Evolutionary conservation across 2,329 filamentous ascomycete genomes (phyloP).

Genomic region (Onygenales sp.): DNA sequence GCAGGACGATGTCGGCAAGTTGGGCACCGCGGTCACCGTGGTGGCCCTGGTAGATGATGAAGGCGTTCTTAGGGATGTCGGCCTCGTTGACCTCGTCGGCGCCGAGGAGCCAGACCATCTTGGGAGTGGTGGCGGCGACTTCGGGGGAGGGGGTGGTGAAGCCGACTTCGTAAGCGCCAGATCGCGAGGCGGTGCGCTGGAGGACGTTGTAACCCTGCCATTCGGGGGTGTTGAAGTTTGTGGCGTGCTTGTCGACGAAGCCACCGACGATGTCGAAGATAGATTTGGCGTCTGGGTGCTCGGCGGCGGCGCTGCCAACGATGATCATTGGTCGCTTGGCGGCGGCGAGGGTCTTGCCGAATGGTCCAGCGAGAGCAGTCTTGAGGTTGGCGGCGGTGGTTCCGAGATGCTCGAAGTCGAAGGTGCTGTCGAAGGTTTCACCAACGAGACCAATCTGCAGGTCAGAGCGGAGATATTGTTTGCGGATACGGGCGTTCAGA

Average conservation of each 20-base stretch:
- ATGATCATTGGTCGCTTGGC: slow-evolving; percentile 96
- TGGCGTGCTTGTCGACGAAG: slow-evolving; percentile 88
- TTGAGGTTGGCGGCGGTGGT: slow-evolving; percentile 71
- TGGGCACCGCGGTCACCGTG: slow-evolving; percentile 91
- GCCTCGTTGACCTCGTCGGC: slow-evolving; percentile 80
- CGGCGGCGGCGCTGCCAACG: slow-evolving; percentile 81
- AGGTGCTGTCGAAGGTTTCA: slow-evolving; percentile 85
- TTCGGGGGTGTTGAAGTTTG: slow-evolving; percentile 76
- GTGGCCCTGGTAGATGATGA: slow-evolving; percentile 96
- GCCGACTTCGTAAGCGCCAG: slow-evolving; percentile 89
- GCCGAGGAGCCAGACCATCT: slow-evolving; percentile 93
- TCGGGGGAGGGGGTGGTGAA: slow-evolving; percentile 77
- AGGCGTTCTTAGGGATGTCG: slow-evolving; percentile 90
- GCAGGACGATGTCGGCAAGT: slow-evolving; percentile 86
- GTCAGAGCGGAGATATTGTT: slow-evolving; percentile 94
- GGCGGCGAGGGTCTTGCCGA: slow-evolving; percentile 81
- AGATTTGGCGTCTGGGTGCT: slow-evolving; percentile 82
- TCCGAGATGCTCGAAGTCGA: slow-evolving; percentile 88
- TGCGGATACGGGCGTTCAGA: slow-evolving; percentile 91
- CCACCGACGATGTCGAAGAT: slow-evolving; percentile 84
- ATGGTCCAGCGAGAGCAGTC: slow-evolving; percentile 71
- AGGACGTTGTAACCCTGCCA: slow-evolving; percentile 98
- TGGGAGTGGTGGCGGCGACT: slow-evolving; percentile 76
- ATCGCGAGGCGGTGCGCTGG: slow-evolving; percentile 83
- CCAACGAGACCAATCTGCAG: slow-evolving; percentile 87